Base-by-base conservation (phyloP, 2,329 filamentous ascomycete species). In the Tetracladium maxilliforme region DNA sequence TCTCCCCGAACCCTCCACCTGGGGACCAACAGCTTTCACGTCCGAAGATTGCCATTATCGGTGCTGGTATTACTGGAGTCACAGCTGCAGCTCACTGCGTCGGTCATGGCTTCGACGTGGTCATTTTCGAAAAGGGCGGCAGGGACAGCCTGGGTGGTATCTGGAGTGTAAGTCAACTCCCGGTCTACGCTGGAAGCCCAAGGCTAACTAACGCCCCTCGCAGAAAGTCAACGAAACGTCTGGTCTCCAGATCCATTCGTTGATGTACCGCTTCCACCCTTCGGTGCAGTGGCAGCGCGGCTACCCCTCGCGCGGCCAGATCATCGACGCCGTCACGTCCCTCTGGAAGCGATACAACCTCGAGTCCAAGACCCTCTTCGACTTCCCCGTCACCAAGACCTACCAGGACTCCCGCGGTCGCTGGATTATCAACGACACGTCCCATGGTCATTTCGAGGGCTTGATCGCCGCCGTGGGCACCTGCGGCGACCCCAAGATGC, bases 181-280 rank as follows among this genome's bases (percentile, higher is more conserved):
- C 15, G 8, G 7, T 6, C 16, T 12, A 6, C 21, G n/a, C n/a
- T n/a, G n/a, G n/a, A n/a, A n/a, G n/a, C n/a, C n/a, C n/a, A n/a
- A n/a, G n/a, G 12, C 21, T 9, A 9, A 15, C 10, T 8, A 29
- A 34, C 23, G 22, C 11, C 21, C 4, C 3, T 5, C 14, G 14
- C 30, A 81, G 71, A 64, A 66, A 47, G 79, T 90, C 20, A 87
- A 90, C 52, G 79, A 78, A 25, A 86, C 79, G 0, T 86, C 79
- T 0, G 70, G 78, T 10, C 62, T 92, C 1, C 81, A 90, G 41
- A 86, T 92, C 13, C 80, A 92, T 45, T 81, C 73, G 12, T 48
- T 86, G 30, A 90, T 90, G 81, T 92, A 87, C 47, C 69, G 82
- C 13, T 92, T 92, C 45, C 79, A 87, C 36, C 83, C 83, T 0